Evolutionary conservation across 345 rosid genomes (phyloP), one percentile per base, ranked within the genome.

Genomic region (Crucihimalaya himalaica): DNA sequence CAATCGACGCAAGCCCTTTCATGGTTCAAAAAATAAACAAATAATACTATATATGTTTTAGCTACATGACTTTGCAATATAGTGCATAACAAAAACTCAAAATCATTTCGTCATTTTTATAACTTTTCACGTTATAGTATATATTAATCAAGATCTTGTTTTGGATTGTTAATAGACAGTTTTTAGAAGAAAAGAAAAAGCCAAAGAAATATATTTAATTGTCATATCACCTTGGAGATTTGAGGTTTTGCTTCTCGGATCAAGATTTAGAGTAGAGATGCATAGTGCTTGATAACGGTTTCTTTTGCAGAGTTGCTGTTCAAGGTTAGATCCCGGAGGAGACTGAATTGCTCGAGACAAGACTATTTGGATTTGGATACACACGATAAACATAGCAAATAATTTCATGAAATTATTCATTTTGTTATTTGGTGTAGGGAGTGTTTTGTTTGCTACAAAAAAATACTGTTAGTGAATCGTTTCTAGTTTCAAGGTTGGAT

Each of bases 251-350:
- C 76, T 70, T 56, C 71, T 56, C 11, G 76, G 72, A 39, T 70
- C 68, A 13, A 20, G 48, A 47, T 11, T 70, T 46, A 77, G 80
- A 15, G 72, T 63, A 23, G 72, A 64, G 29, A 48, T 4, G 55
- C 80, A 77, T n/a, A 77, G 63, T 9, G 34, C 12, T 64, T 64
- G 68, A 2, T 64, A 71, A 57, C 31, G 62, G 63, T 47, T 71
- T 20, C 2, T 64, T 64, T 57, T 50, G 63, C 80, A 76, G 18
- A 76, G 70, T 45, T 53, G 50, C 0, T 69, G 70, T n/a, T 69
- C 37, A 18, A 52, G 64, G 11, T 43, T 42, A 27, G 50, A 16
- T 50, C 13, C 45, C 20, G 13, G 27, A 57, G 47, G 19, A 63
- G 52, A 39, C 8, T 6, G 23, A 25, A 28, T 42, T 61, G 70